Percentiles rank a stretch among this genome's conserved stretches.
These are phyloP conservation scores for Fusarium subglutinans DNA, from an alignment of 2,329 filamentous ascomycete species.

Conservation along the genomic window DNA sequence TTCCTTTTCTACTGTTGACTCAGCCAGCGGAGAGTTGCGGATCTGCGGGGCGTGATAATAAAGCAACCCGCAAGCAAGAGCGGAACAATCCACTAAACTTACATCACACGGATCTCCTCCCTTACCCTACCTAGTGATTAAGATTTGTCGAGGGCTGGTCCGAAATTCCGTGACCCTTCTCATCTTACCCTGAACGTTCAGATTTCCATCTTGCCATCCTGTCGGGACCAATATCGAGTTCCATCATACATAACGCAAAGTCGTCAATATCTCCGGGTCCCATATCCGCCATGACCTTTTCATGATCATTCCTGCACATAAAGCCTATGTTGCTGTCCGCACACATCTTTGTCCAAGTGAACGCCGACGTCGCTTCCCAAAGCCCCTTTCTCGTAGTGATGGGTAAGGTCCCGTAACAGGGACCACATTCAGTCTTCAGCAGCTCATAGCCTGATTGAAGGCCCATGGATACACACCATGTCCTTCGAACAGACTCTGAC, in stretches of 20 bases:
- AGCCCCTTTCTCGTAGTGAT: constrained; percentile 41
- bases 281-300: background rate
- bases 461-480: constrained; percentile 38
- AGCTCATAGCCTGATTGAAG: constrained; percentile 31
- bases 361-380: constrained; percentile 41
- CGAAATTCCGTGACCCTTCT: accelerated
- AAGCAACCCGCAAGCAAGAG: background rate
- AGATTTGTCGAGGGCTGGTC: accelerated
- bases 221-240: constrained; percentile 19
- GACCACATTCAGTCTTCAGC: constrained; percentile 14
- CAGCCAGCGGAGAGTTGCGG: background rate
- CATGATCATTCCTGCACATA: constrained; percentile 21
- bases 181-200: background rate
- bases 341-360: constrained; percentile 32
- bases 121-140: accelerated
- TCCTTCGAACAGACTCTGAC: constrained; percentile 44
- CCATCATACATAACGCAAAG: constrained; percentile 20
- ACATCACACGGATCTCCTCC: accelerated
- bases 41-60: background rate
- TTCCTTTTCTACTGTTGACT: background rate
- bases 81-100: background rate
- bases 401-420: constrained; percentile 21
- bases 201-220: constrained; percentile 13
- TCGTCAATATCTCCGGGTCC: constrained; percentile 2
- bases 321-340: constrained; percentile 28